Evolutionary conservation across 129 eudicot species (phyloP).

Genomic region (Chrysanthemum lavandulifolium): DNA sequence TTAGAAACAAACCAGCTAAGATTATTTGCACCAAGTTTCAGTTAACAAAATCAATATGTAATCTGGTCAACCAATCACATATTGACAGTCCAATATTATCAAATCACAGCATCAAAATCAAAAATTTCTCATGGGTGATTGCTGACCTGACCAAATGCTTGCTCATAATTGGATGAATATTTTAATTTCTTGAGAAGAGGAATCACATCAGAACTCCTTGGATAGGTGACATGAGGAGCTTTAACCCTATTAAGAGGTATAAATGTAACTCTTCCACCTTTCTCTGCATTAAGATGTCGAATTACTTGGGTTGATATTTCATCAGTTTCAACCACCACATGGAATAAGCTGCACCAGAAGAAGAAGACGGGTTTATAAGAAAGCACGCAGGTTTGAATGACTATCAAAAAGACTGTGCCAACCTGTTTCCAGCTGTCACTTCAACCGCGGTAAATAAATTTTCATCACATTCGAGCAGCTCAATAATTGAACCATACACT

Average conservation of each 20-base stretch:
- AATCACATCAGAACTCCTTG: conserved; percentile 74
- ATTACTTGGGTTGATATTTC: conserved; percentile 85
- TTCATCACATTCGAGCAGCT: conserved; percentile 90
- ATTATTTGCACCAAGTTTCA: not conserved
- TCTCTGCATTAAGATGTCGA: conserved; percentile 78
- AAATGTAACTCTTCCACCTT: conserved; percentile 97
- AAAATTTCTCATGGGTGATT: conserved; percentile 7
- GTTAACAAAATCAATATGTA: conserved; percentile 9
- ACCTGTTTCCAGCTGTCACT: conserved; percentile 99
- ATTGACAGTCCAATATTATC: conserved; percentile 2
- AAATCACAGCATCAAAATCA: conserved; percentile 6
- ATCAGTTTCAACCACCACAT: conserved; percentile 91
- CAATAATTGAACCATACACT: conserved; percentile 83
- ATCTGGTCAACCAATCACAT: not conserved
- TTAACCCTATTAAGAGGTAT: conserved; percentile 93
- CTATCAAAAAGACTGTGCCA: conserved; percentile 3
- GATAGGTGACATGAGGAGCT: conserved; percentile 78
- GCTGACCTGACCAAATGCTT: conserved; percentile 87
- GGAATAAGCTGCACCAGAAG: conserved; percentile 74
- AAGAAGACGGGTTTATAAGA: not conserved
- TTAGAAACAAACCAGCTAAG: conserved; percentile 6
- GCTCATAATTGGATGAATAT: conserved; percentile 41
- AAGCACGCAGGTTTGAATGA: conserved; percentile 8
- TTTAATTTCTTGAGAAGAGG: conserved; percentile 78
- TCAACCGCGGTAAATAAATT: conserved; percentile 97